These are phyloP conservation scores for Epichloe gansuensis DNA, from an alignment of 2,329 filamentous ascomycete species.

Conservation along the genomic window DNA sequence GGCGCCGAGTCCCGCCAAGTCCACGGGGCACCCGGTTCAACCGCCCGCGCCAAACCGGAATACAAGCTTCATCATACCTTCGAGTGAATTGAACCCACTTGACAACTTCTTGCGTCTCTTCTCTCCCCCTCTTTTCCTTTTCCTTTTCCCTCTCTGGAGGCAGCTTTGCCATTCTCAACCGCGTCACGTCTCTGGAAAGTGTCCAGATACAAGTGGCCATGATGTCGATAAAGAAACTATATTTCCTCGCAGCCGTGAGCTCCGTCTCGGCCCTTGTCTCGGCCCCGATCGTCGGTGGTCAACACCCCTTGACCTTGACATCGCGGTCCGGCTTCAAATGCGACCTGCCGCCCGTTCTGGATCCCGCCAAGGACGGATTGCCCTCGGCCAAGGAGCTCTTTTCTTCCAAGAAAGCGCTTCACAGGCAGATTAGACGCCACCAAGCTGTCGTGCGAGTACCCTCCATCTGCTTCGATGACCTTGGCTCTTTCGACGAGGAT, in stretches of 20 bases:
- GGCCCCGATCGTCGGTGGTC: neutral
- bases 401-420: conserved; percentile 19
- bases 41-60: too few relatives aligned
- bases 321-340: conserved; percentile 14
- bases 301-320: neutral
- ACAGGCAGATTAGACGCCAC: conserved; percentile 34
- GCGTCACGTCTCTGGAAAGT: neutral
- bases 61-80: too few relatives aligned
- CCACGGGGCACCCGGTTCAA: too few relatives aligned
- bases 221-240: conserved; percentile 3
- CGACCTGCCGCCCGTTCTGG: conserved; percentile 22
- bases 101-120: too few relatives aligned
- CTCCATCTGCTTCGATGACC: conserved; percentile 43
- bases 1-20: too few relatives aligned
- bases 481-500: conserved; percentile 41
- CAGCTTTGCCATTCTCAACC: neutral
- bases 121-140: too few relatives aligned
- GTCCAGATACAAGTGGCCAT: neutral
- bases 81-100: too few relatives aligned
- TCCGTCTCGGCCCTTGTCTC: conserved; percentile 3
- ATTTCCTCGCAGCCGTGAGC: neutral
- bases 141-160: too few relatives aligned
- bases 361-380: conserved; percentile 20
- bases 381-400: conserved; percentile 21
- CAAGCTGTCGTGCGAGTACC: conserved; percentile 43